Evolutionary conservation across 176 grass and related monocot genomes (phyloP), one percentile per base, ranked within the genome.

Genomic region (Musa schizocarpa): DNA sequence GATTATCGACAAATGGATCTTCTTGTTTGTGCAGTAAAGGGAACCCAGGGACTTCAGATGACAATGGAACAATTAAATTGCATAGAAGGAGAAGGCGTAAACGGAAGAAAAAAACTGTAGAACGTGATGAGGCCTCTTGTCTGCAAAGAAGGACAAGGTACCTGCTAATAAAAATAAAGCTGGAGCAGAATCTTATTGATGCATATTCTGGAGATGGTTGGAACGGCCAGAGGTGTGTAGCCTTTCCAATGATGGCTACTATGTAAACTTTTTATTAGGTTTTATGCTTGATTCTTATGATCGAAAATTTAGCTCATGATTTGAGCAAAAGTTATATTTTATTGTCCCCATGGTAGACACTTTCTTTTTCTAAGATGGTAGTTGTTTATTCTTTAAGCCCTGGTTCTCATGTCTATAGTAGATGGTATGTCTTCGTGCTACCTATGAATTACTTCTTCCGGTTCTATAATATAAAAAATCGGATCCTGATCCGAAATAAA

Each of bases 201-300:
- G 95, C 95, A 80, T 99, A 99, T 78, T 92, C 83, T 74, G 88
- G 88, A 76, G 95, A 99, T 81, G 95, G 95, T 29, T 99, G 95
- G 95, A 99, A 99, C 48, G 90, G 95, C n/a, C 86, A 85, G 50
- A 99, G 95, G 95, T 99, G 52, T 62, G 68, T 50, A 25, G 26
- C 9, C 2, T 68, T 27, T 10, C 8, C 50, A 25, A 76, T 77
- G 68, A 70, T 70, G 48, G 26, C 24, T 49, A 8, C 14, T 50
- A 69, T 69, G 13, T 69, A 50, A 69, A 69, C 29, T 11, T 20
- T n/a, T 1, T 17, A 69, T 49, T 50, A 50, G 34, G 43, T 3
- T 69, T 69, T 69, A 24, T 12, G 63, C 25, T 57, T 57, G 12
- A 6, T 57, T 27, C 63, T 66, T 24, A 11, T 66, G 25, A 26